Conservation (phyloP, 768 basidiomycete species). For the Termitomyces sp. region DNA sequence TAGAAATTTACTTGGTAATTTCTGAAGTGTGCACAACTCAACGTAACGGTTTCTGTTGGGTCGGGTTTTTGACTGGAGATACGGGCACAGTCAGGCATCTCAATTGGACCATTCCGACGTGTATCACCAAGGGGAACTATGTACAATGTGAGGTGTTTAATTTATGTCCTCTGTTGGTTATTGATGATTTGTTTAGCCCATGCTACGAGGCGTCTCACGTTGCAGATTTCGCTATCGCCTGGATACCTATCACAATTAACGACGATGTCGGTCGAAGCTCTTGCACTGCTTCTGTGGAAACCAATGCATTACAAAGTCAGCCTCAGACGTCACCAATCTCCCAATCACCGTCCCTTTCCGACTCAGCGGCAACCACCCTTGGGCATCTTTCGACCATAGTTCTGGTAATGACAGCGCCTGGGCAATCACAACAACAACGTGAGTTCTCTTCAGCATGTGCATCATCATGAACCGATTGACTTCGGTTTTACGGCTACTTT, state of each 20-base stretch:
- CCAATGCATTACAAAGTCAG: constrained; percentile 25
- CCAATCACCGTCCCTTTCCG: constrained; percentile 18
- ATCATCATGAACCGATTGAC: neutral
- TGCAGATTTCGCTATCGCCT: constrained; percentile 45
- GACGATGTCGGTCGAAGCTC: constrained; percentile 22
- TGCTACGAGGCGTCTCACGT: too few species aligned
- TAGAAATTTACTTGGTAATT: too few species aligned
- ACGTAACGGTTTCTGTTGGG: constrained; percentile 39
- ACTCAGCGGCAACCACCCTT: constrained; percentile 2
- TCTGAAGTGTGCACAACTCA: too few species aligned
- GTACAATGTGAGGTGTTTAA: constrained; percentile 37
- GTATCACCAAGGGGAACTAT: constrained; percentile 36
- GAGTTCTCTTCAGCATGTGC: neutral
- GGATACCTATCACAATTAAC: constrained; percentile 34
- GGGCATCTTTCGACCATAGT: constrained; percentile 23
- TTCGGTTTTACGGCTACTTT: constrained; percentile 1
- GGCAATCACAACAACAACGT: constrained; percentile 6
- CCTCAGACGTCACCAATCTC: constrained; percentile 30
- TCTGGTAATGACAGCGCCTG: neutral
- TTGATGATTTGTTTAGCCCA: constrained; percentile 31
- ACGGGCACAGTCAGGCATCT: constrained; percentile 40
- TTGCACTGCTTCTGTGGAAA: constrained; percentile 20
- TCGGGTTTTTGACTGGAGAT: constrained; percentile 36
- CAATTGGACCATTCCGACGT: constrained; percentile 34
- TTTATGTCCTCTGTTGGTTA: neutral